These are phyloP conservation scores for Conringia planisiliqua DNA, from an alignment of 345 rosid species.

Conservation along the genomic window DNA sequence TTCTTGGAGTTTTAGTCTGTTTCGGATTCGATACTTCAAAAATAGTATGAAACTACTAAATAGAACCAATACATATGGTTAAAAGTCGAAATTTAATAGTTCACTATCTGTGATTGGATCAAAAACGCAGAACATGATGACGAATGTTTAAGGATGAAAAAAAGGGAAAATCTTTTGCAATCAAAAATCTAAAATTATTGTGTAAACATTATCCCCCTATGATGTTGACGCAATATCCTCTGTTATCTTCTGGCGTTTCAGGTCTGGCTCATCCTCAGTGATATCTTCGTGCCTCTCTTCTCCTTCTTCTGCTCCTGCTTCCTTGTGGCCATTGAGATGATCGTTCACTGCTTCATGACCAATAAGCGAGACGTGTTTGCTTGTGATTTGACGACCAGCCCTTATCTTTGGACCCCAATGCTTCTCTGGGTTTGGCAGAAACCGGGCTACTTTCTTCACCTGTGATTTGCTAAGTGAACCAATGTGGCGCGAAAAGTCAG, in stretches of 20 bases:
- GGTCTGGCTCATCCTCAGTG: constrained; percentile 24
- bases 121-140: not conserved
- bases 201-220: not conserved
- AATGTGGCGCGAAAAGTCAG: constrained; percentile 80
- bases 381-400: constrained; percentile 94
- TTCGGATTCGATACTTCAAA: no score
- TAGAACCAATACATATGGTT: not conserved
- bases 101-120: not conserved
- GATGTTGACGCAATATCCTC: constrained; percentile 26
- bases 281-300: constrained; percentile 17
- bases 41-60: not conserved
- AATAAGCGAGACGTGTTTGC: constrained; percentile 89
- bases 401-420: constrained; percentile 99
- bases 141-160: not conserved
- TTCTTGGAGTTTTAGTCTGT: no score
- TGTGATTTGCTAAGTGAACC: constrained; percentile 96
- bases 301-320: constrained; percentile 43
- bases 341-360: constrained; percentile 89
- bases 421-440: constrained; percentile 96
- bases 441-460: constrained; percentile 83
- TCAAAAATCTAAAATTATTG: not conserved
- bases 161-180: not conserved
- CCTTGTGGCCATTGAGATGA: constrained; percentile 48
- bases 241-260: constrained; percentile 32
- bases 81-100: not conserved